Percentiles rank a stretch among this genome's conserved stretches.
Conservation (phyloP, 2,329 filamentous ascomycete genomes). For the Camillea tinctor region DNA sequence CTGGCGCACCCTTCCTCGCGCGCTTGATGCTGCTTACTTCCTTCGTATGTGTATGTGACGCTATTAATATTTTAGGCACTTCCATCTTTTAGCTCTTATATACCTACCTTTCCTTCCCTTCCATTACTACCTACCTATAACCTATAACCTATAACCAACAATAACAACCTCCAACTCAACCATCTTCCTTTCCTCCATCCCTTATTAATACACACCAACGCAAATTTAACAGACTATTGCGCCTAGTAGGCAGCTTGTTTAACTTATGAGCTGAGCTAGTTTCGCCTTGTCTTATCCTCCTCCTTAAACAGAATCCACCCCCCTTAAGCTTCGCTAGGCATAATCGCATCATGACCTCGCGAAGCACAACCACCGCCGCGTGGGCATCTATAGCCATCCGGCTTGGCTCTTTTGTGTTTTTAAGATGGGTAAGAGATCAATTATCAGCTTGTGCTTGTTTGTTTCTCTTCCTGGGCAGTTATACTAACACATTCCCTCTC, state of each 20-base stretch:
- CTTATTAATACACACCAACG: conserved; percentile 19
- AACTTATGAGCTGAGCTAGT: background rate
- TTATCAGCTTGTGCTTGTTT: background rate
- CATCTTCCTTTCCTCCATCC: conserved; percentile 3
- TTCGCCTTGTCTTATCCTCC: conserved; percentile 1
- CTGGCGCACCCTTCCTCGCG: background rate
- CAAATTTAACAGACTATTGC: background rate
- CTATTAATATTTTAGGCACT: background rate
- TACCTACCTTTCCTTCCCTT: too few relatives aligned
- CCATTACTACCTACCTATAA: too few relatives aligned
- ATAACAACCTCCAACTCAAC: too few relatives aligned
- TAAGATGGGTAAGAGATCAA: conserved; percentile 55
- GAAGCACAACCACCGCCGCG: conserved; percentile 31
- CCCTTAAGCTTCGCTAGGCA: background rate
- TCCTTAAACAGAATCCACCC: background rate
- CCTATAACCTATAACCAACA: too few relatives aligned
- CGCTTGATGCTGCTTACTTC: background rate
- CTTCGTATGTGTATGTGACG: too few relatives aligned
- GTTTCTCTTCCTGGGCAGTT: background rate
- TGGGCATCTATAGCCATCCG: conserved; percentile 52
- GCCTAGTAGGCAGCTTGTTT: background rate
- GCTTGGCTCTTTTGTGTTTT: conserved; percentile 53
- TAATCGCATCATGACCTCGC: conserved; percentile 17
- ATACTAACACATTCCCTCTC: conserved; percentile 16
- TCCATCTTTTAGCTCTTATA: background rate